Evolutionary conservation across 768 basidiomycete genomes (phyloP).

Genomic region (Chiua virens): DNA sequence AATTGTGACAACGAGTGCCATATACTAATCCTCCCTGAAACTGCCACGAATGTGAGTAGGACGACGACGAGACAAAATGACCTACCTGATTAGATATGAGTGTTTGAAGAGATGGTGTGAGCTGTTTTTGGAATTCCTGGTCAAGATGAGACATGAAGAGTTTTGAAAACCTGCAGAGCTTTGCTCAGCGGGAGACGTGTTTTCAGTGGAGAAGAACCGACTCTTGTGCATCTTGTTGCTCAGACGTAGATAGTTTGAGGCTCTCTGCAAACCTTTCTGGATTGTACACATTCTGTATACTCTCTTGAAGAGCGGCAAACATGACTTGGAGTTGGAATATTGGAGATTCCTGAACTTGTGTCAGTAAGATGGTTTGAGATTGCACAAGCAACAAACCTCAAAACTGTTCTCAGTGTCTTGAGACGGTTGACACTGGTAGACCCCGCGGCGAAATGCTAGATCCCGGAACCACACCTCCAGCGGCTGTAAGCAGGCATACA

Average conservation of each 20-base stretch:
- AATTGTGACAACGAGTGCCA: slow-evolving; percentile 73
- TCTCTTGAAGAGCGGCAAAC: slow-evolving; percentile 83
- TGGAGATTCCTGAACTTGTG: slow-evolving; percentile 61
- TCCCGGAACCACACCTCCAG: slow-evolving; percentile 90
- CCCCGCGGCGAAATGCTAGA: slow-evolving; percentile 73
- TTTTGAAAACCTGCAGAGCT: slow-evolving; percentile 77
- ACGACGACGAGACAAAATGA: neutral
- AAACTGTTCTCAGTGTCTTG: slow-evolving; percentile 45
- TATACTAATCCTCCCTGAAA: slow-evolving; percentile 88
- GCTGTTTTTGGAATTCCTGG: slow-evolving; percentile 83
- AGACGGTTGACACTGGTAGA: slow-evolving; percentile 73
- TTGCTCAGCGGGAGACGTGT: slow-evolving; percentile 4
- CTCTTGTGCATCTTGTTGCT: slow-evolving; percentile 99
- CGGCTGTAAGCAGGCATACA: slow-evolving; percentile 3
- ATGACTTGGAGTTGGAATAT: slow-evolving; percentile 77
- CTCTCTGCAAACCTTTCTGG: slow-evolving; percentile 85
- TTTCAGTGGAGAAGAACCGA: slow-evolving; percentile 36
- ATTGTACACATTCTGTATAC: slow-evolving; percentile 71
- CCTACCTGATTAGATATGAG: slow-evolving; percentile 74
- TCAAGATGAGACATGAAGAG: slow-evolving; percentile 91
- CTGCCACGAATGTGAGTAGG: slow-evolving; percentile 38
- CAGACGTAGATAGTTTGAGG: slow-evolving; percentile 72
- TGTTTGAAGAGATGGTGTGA: slow-evolving; percentile 55
- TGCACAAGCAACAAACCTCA: slow-evolving; percentile 36
- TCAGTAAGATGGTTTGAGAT: neutral